Evolutionary conservation across 805 yeast species (phyloP).

Genomic region (Debaryomyces tyrocola): DNA sequence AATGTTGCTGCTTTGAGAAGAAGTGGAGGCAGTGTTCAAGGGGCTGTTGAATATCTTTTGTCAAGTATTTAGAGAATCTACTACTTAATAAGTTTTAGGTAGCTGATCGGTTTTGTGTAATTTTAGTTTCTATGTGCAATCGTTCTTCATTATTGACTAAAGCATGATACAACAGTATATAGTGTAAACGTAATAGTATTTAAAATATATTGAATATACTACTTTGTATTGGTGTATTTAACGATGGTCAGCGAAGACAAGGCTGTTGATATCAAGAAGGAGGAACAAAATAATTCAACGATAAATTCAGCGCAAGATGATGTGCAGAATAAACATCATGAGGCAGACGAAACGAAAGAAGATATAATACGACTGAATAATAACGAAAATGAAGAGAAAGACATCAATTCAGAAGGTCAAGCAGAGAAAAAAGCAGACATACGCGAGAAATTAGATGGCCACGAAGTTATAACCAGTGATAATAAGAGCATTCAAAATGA

Average conservation of each 20-base stretch:
- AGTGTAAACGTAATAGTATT: not conserved
- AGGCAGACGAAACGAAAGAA: not conserved
- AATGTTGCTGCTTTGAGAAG: conserved; percentile 91
- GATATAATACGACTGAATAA: not conserved
- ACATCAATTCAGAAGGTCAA: not conserved
- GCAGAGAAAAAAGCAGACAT: too few species aligned
- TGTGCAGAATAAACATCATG: not conserved
- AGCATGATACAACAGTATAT: not conserved
- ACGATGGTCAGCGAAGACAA: not conserved
- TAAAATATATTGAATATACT: not conserved
- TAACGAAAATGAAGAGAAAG: not conserved
- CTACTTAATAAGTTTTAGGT: not conserved
- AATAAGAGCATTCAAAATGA: too few species aligned
- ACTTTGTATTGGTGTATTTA: not conserved
- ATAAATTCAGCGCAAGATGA: not conserved
- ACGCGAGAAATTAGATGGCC: too few species aligned
- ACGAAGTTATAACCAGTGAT: too few species aligned
- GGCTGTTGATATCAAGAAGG: not conserved
- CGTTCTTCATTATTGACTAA: not conserved
- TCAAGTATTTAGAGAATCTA: conserved; percentile 12
- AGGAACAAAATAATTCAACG: not conserved
- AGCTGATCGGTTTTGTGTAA: not conserved
- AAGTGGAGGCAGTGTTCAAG: conserved; percentile 96
- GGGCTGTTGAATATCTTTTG: conserved; percentile 86
- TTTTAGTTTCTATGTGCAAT: not conserved